phyloP scores from a whole-genome alignment of 1,139 yeast genomes.

The Candida labiduridarum region DNA sequence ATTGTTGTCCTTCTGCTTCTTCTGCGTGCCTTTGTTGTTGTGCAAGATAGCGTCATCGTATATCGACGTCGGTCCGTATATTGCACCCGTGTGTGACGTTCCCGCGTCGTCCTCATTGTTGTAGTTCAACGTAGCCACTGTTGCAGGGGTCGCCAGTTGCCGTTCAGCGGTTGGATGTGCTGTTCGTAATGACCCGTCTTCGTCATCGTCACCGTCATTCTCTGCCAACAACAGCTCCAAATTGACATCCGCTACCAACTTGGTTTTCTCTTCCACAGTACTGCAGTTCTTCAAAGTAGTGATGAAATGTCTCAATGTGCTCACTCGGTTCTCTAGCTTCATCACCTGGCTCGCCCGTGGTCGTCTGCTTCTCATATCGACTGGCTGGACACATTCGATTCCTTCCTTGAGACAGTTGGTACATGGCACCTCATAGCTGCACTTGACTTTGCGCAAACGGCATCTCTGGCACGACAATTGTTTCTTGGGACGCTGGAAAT shows the following conservation, averaged over 20 bases:
- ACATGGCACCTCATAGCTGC: slow-evolving; percentile 55
- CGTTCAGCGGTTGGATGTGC: not conserved
- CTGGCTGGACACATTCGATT: slow-evolving; percentile 49
- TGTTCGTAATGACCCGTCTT: not conserved
- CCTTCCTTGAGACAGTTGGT: slow-evolving; percentile 47
- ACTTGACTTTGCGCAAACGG: slow-evolving; percentile 55
- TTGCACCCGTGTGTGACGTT: slow-evolving; percentile 28
- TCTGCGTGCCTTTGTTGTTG: slow-evolving; percentile 20
- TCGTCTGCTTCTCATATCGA: slow-evolving; percentile 56
- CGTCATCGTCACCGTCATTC: not conserved
- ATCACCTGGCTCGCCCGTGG: slow-evolving; percentile 53
- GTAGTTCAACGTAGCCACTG: slow-evolving; percentile 1
- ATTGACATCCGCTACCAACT: not conserved
- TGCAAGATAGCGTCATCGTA: slow-evolving; percentile 39
- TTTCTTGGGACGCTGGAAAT: slow-evolving; percentile 5
- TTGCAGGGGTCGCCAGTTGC: not conserved
- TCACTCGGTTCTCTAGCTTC: slow-evolving; percentile 33
- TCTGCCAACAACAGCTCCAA: not conserved
- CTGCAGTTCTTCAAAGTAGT: slow-evolving; percentile 24
- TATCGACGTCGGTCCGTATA: slow-evolving; percentile 56
- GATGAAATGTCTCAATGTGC: slow-evolving; percentile 26
- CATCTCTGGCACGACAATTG: slow-evolving; percentile 49
- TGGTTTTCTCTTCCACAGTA: slow-evolving; percentile 19
- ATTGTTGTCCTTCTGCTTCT: slow-evolving; percentile 22
- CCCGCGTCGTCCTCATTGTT: slow-evolving; percentile 17